Conservation (phyloP, 2,329 filamentous ascomycete species). For the Fusarium annulatum region DNA sequence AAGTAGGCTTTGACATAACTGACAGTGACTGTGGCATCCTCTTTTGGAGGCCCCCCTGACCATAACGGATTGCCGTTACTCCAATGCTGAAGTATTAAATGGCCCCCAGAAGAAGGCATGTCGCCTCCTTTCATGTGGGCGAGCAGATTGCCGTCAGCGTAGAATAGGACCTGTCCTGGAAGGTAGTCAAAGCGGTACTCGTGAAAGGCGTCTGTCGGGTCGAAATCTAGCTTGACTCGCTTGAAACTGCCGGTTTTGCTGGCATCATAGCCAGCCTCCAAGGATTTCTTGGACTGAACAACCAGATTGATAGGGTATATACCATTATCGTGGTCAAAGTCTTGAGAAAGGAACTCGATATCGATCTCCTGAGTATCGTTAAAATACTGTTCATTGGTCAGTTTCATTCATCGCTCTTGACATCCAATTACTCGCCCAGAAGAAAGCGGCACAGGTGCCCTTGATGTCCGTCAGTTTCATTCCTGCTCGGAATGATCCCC, state of each 20-base stretch:
- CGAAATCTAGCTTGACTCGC: conserved; percentile 70
- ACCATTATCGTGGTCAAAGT: conserved; percentile 64
- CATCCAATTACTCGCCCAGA: conserved; percentile 69
- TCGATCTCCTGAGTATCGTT: conserved; percentile 86
- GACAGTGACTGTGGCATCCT: conserved; percentile 72
- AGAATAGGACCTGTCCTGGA: conserved; percentile 72
- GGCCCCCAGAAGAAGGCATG: conserved; percentile 70
- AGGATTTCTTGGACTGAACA: conserved; percentile 74
- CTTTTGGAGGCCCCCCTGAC: conserved; percentile 75
- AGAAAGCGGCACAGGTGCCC: conserved; percentile 83
- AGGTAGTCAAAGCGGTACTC: conserved; percentile 85
- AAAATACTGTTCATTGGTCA: conserved; percentile 66
- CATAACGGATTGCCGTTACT: conserved; percentile 79
- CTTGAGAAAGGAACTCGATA: conserved; percentile 78
- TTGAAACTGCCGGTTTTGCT: conserved; percentile 68
- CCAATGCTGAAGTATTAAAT: conserved; percentile 80
- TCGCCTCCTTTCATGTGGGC: conserved; percentile 65
- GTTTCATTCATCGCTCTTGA: not conserved
- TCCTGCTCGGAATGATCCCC: conserved; percentile 75
- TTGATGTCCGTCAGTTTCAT: conserved; percentile 70
- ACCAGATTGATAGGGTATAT: conserved; percentile 77
- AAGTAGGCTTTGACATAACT: conserved; percentile 83
- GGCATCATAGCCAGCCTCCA: conserved; percentile 70
- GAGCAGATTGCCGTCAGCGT: conserved; percentile 70
- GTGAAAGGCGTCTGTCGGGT: conserved; percentile 73